Evolutionary conservation across 257 asterid genomes (phyloP).

Genomic region (Leptodermis oblonga): DNA sequence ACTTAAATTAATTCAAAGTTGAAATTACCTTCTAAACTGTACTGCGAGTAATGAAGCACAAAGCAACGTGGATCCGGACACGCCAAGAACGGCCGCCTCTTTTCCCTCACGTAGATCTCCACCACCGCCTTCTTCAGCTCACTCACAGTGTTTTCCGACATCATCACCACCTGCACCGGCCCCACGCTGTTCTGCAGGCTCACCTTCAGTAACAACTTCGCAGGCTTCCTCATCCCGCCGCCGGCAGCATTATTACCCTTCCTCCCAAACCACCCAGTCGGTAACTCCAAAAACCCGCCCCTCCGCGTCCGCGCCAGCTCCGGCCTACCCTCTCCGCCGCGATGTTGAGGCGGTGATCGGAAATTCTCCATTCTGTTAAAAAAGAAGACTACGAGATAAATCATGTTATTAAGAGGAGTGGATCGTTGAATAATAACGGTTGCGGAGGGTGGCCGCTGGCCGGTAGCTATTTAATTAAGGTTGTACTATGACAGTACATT

Average conservation of each 20-base stretch:
- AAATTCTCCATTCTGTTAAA: slow-evolving; percentile 10
- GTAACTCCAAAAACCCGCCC: neutral
- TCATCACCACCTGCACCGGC: slow-evolving; percentile 48
- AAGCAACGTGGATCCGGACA: slow-evolving; percentile 28
- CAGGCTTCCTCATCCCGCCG: slow-evolving; percentile 16
- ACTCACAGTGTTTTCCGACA: slow-evolving; percentile 50
- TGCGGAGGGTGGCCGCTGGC: no score
- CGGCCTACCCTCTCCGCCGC: neutral
- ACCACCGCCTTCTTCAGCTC: slow-evolving; percentile 49
- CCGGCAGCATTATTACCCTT: neutral
- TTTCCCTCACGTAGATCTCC: slow-evolving; percentile 45
- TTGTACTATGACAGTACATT: no score
- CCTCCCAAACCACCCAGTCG: neutral
- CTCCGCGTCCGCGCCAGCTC: neutral
- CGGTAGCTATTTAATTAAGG: no score
- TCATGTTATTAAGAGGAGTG: neutral
- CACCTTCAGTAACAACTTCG: slow-evolving; percentile 52
- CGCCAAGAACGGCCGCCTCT: slow-evolving; percentile 52
- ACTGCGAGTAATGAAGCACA: slow-evolving; percentile 59
- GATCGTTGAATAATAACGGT: no score
- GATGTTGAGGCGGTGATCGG: neutral
- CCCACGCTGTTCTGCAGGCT: slow-evolving; percentile 50
- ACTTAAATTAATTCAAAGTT: no score
- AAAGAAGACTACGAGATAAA: neutral
- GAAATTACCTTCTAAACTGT: slow-evolving; percentile 40